These are phyloP conservation scores for Schwanniomyces yamadae DNA, from an alignment of 805 yeast genomes.

Conservation along the genomic window DNA sequence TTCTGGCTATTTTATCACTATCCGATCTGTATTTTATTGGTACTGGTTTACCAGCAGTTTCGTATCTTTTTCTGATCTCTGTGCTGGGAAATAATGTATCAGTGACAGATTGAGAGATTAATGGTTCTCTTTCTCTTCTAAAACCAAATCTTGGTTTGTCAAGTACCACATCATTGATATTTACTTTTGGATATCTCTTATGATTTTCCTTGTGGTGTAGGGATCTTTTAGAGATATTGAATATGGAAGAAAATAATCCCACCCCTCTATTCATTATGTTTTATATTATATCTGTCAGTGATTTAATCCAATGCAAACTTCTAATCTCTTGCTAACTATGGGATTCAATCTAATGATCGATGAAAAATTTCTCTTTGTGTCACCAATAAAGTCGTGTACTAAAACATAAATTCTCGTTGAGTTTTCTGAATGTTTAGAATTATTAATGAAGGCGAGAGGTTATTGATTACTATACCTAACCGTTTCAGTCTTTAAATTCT, in stretches of 20 bases:
- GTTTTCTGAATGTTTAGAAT: constrained; percentile 8
- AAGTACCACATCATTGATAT: constrained; percentile 36
- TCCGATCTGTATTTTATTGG: constrained; percentile 38
- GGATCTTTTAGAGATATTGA: constrained; percentile 14
- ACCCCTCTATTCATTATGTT: neutral
- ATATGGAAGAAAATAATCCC: constrained; percentile 8
- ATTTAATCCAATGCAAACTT: too few species aligned
- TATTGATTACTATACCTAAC: neutral
- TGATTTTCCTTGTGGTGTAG: constrained; percentile 32
- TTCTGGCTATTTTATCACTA: constrained; percentile 36
- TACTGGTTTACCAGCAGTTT: constrained; percentile 39
- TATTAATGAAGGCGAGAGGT: constrained; percentile 7
- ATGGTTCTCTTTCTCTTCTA: constrained; percentile 37
- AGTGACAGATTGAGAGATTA: constrained; percentile 38
- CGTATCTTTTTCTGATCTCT: constrained; percentile 33
- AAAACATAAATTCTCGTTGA: constrained; percentile 6
- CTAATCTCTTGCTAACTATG: too few species aligned
- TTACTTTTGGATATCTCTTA: constrained; percentile 39
- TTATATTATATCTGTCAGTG: neutral
- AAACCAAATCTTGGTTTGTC: constrained; percentile 39
- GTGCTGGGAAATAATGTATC: constrained; percentile 41
- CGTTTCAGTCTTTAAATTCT: constrained; percentile 2
- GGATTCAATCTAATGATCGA: too few species aligned
- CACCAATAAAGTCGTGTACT: constrained; percentile 5
- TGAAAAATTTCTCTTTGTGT: constrained; percentile 14